Base-by-base conservation (phyloP, 169 alveolate species). In the Plasmodium billcollinsi region DNA sequence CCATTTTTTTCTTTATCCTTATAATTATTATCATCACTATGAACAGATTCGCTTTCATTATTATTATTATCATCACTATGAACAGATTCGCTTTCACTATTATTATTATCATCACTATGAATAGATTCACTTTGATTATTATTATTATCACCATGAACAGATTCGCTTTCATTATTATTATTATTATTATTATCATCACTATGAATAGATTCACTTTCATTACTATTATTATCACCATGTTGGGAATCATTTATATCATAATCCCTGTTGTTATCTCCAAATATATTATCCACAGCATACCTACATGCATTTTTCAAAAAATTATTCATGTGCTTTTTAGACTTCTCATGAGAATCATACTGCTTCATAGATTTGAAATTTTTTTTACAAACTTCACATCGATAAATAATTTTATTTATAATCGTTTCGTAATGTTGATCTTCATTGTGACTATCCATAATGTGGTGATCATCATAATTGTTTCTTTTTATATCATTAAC, bases 311-410 rank as follows among this genome's bases (percentile, higher is more conserved):
- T 69, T 21, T 78, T 78, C 26, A 78, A 78, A 59, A 91, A 71
- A 20, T 74, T 93, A 39, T 71, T 73, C n/a, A 90, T 52, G 20
- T 94, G 97, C 52, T 91, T 94, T 58, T 94, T 94, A 0, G 95
- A 89, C 21, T 91, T 93, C 18, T 91, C 86, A 72, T 94, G 97
- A 12, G 95, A 91, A 24, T 54, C 80, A 21, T 71, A 74, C 50
- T 94, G 96, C 21, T 88, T 92, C 85, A 88, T 89, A 50, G 92
- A 93, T 47, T 88, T 91, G 29, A 94, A 94, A 43, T 78, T 74
- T 29, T 94, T 94, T 86, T 69, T 94, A 52, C 97, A 94, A 12
- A 92, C 65, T 45, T 88, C 93, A 45, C 97, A 94, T 39, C 88
- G 12, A 70, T 89, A 93, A 1, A 92, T 76, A 47, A 92, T 47